Base-by-base conservation (phyloP, 805 yeast genomes). In the Pichia deserticola region DNA sequence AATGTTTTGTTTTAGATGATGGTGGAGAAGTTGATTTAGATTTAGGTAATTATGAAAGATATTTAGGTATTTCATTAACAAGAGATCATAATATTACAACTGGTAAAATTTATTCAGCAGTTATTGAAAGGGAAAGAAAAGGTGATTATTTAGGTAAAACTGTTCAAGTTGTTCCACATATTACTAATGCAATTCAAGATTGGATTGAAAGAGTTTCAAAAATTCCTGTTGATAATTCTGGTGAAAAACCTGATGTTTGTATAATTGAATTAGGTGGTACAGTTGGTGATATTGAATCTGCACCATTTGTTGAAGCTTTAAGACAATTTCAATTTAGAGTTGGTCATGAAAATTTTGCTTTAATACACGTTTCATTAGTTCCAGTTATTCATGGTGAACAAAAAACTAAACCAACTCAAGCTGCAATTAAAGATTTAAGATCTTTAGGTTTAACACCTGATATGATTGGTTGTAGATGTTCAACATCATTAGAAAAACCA, bases 21-120 rank as follows among this genome's bases (percentile, higher is more conserved):
- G 99, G 99, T 68, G 99, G 99, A 61, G 99, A 93, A 72, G 96
- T 92, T 43, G 99, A 93, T 72, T 79, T 93, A 65, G 99, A 93
- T 73, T 76, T 93, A 59, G 99, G 99, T 67, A 93, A 93, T 73
- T 93, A 93, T 70, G 99, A 93, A 75, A 83, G 99, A 65, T 93
- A 93, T 72, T 76, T 93, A 59, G 90, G 90, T 68, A 87, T 92
- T 60, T 89, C 97, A 39, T 78, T 93, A 65, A 92, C 97, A 40
- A 82, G 76, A 59, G 95, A 89, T 68, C 98, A 93, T 75, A 93
- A 93, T 73, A 89, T 93, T 68, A 93, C 99, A 57, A 93, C 99
- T 27, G 99, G 99, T 68, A 93, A 93, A 67, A 89, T 93, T 58
- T 93, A 93, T 73, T 85, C 90, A 47, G 86, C 84, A 58, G 99